Base-by-base conservation (phyloP, 352 stramenopile genomes). In the Pythium rhizo-oryzae region DNA sequence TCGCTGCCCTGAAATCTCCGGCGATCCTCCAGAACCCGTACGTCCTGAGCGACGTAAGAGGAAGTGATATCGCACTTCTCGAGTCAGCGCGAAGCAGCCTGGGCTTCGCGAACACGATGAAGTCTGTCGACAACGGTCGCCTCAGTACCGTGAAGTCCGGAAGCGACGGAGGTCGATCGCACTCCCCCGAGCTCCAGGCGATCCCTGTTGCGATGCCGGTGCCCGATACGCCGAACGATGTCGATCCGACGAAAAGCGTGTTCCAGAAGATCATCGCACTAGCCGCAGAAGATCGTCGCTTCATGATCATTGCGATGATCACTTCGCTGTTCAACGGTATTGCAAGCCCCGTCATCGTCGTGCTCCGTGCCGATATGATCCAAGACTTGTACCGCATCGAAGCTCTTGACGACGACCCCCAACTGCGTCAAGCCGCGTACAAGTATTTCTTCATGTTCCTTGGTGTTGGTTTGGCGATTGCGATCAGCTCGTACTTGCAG, bases 381-480 rank as follows among this genome's bases (percentile, higher is more conserved):
- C 63, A 72, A 47, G 65, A 72, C 21, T 23, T 72, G n/a, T 72
- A 72, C 54, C 50, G 50, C 8, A 58, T 67, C 51, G 65, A 72
- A 30, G 65, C 65, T 4, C 13, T 67, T 1, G 39, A 57, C 46
- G 65, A 72, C 37, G 50, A 62, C 46, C 46, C 25, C 1, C 57
- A 61, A n/a, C 49, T 72, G 18, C n/a, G 33, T 8, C 1, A 25
- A 4, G 61, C 61, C 8, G 65, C 65, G n/a, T 53, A 72, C 65
- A 72, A 59, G 23, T 72, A 72, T 43, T 63, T 72, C 12, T 55
- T 67, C 23, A 50, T 72, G 41, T 72, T 72, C 37, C 54, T 72
- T 21, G 57, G 24, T 4, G 57, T 55, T 13, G 59, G 65, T 18
- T 35, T 23, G 11, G 50, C 55, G 2, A 56, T 72, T 35, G 58